Conservation (phyloP, 2,329 filamentous ascomycete genomes). For the Aspergillus persii region DNA sequence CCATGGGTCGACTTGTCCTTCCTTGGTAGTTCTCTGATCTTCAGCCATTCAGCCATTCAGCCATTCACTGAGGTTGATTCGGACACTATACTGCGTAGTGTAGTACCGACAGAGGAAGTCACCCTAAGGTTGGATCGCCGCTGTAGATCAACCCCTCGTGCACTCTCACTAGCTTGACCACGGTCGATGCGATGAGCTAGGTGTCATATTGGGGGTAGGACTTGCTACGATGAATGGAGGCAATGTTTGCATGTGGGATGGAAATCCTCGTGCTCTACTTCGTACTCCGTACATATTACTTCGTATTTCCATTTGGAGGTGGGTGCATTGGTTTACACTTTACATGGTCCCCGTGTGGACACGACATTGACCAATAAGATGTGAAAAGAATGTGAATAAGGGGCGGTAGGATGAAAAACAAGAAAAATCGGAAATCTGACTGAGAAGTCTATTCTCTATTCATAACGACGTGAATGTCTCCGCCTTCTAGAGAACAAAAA, state of each 20-base stretch:
- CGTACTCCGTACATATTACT: too few species aligned
- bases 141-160: slow-evolving; percentile 1
- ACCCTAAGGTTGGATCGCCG: slow-evolving; percentile 1
- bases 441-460: background rate
- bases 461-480: background rate
- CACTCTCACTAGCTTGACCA: background rate
- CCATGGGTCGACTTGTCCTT: background rate
- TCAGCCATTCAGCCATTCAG: background rate
- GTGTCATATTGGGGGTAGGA: background rate
- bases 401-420: background rate
- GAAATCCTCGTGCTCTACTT: too few species aligned
- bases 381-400: background rate
- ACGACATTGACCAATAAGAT: background rate
- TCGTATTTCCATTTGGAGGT: too few species aligned
- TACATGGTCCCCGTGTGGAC: background rate
- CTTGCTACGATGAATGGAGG: background rate
- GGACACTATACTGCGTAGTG: background rate
- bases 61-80: background rate
- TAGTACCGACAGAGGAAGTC: background rate
- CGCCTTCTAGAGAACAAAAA: background rate
- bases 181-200: background rate
- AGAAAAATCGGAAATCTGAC: background rate
- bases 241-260: too few species aligned
- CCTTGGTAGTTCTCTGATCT: slow-evolving; percentile 1
- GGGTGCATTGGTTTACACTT: background rate